Evolutionary conservation across 2,329 filamentous ascomycete genomes (phyloP), one percentile per base, ranked within the genome.

Genomic region (Aspergillus versicolor): DNA sequence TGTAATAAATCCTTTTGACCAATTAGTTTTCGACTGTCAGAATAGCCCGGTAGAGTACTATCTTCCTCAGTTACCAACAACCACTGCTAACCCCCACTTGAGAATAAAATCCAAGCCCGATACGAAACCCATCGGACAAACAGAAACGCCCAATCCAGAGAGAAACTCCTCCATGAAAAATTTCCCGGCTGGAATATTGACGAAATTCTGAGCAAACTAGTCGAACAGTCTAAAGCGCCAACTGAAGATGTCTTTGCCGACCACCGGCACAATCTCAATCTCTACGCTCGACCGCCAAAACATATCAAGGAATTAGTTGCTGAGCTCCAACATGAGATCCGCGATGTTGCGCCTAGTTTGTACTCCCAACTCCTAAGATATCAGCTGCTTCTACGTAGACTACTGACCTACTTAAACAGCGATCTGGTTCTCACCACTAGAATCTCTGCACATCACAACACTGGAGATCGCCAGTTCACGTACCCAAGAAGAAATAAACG

Each of bases 401-500:
- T 38, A 30, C 50, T 30, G 5, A 50, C 7, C 32, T 15, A 38
- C 30, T 63, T 30, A 30, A 30, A 30, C 27, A 92, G 90, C 82
- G 62, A 76, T 96, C 24, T 97, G 93, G 93, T 80, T 93, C 43
- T 95, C 96, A 89, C 91, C 92, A 0, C 75, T 81, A 9, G 79
- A 88, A 53, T 83, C 84, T 58, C 87, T 96, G 69, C 93, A 97
- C 74, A 85, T 96, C 76, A 97, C 93, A 0, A 84, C 86, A 0
- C 81, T 97, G 2, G 93, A 97, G 72, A 79, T 96, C 27, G 85
- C 88, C n/a, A 91, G 94, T 72, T 92, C 88, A 22, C 86, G 86
- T 50, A 91, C 89, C 0, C 76, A 84, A 1, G 76, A 80, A 0
- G 87, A 93, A 68, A 90, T 96, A 46, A 80, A 81, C 11, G 70